Evolutionary conservation across 108 stramenopile genomes (phyloP), one percentile per base, ranked within the genome.

Genomic region (Pseudonitzschia delicatissima): DNA sequence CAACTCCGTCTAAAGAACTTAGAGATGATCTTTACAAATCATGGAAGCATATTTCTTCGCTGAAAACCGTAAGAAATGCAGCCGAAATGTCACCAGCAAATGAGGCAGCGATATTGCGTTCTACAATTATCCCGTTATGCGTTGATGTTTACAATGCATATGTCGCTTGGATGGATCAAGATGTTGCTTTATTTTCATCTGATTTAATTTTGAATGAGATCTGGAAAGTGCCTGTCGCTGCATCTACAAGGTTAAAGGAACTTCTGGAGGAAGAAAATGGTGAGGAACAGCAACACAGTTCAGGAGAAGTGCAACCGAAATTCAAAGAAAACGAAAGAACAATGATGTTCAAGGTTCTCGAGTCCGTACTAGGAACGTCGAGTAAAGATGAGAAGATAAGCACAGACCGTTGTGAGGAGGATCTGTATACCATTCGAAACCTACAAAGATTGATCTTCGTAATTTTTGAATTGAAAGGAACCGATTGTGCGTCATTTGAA

Each of bases 261-360:
- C 15, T 8, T 15, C 40, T 15, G 40, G 13, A 42, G 15, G 40
- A 42, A 15, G 40, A 42, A 42, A 42, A 42, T 15, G 1, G 13
- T 42, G 15, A 15, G 40, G 40, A 42, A 42, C 11, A 15, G 11
- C 13, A 42, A 42, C 11, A 42, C 40, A 42, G 11, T 42, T 42
- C 40, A 15, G 15, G 40, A 15, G 40, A 11, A 42, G 15, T 15
- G 1, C 40, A 42, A 42, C 15, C 40, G 15, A 42, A 1, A 15
- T 42, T 15, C 13, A 42, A 25, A 21, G 39, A 62, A 40, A 21
- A 62, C 29, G 61, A 62, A 15, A 20, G 3, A 8, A 27, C 32
- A 17, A 62, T 64, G 51, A 71, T 71, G 49, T 33, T 23, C 5
- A 18, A 68, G 9, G 62, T 62, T 40, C 40, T 71, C 35, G 52